Conservation (phyloP, 83 land plant genomes). For the Thuja plicata region DNA sequence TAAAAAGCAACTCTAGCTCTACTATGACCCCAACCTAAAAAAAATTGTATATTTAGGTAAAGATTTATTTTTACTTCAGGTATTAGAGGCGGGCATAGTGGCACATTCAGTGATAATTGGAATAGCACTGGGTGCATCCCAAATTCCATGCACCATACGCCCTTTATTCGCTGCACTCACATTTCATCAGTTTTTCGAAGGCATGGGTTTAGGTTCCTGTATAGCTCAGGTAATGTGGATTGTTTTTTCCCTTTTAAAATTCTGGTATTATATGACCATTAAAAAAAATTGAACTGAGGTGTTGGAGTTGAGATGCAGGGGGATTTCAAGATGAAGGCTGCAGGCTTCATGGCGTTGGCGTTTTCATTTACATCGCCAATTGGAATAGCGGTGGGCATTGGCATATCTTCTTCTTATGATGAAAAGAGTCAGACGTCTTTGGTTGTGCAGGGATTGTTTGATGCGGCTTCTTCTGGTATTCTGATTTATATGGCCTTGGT, state of each 20-base stretch:
- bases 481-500: too few species aligned
- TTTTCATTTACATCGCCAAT: slow-evolving; percentile 3
- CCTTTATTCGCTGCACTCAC: slow-evolving; percentile 42
- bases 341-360: not conserved
- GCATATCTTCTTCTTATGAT: slow-evolving; percentile 17
- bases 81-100: too few species aligned
- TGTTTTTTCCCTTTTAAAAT: not conserved
- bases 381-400: not conserved
- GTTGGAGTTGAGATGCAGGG: not conserved
- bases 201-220: slow-evolving; percentile 43
- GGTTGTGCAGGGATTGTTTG: not conserved
- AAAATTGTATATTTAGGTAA: slow-evolving; percentile 20
- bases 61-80: slow-evolving; percentile 21
- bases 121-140: not conserved
- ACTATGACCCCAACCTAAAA: too few species aligned
- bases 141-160: slow-evolving; percentile 40
- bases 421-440: slow-evolving; percentile 11
- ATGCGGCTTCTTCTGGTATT: too few species aligned
- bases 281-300: not conserved
- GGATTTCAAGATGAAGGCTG: not conserved
- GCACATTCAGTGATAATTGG: too few species aligned
- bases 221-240: slow-evolving; percentile 21
- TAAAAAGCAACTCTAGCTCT: too few species aligned
- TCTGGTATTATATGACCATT: not conserved
- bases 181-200: slow-evolving; percentile 54